Evolutionary conservation across 345 rosid genomes (phyloP).

Genomic region (Euphorbia peplus): DNA sequence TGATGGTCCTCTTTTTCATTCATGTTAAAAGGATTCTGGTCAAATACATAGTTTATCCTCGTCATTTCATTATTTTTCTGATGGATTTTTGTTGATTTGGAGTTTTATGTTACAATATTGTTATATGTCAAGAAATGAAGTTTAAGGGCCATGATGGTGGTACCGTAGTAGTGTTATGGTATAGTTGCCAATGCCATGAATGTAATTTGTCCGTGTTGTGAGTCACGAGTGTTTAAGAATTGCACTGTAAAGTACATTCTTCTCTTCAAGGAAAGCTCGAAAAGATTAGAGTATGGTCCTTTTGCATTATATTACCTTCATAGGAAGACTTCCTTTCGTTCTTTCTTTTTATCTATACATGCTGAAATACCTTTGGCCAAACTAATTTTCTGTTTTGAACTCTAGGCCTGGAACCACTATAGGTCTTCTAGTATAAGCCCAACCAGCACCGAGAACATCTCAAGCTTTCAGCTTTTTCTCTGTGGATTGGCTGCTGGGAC

Average conservation of each 20-base stretch:
- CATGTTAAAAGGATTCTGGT: too few species aligned
- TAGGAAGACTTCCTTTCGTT: not conserved
- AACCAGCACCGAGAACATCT: conserved; percentile 35
- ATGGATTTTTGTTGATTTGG: too few species aligned
- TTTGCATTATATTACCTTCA: not conserved
- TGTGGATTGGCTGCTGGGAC: conserved; percentile 96
- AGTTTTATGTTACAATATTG: too few species aligned
- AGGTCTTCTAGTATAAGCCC: conserved; percentile 38
- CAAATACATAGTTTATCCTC: too few species aligned
- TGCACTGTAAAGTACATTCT: not conserved
- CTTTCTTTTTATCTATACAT: not conserved
- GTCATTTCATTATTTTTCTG: too few species aligned
- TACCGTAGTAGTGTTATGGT: too few species aligned
- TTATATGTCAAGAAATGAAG: too few species aligned
- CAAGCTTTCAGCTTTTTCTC: conserved; percentile 77
- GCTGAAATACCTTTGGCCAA: not conserved
- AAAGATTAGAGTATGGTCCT: not conserved
- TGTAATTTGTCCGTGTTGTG: too few species aligned
- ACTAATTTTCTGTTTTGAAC: conserved; percentile 1
- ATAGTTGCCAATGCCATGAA: too few species aligned
- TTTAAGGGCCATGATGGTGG: too few species aligned
- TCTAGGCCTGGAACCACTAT: conserved; percentile 66
- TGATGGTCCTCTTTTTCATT: too few species aligned
- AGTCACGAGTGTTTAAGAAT: not conserved
- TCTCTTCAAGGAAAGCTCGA: not conserved